phyloP scores from a whole-genome alignment of 805 yeast genomes.

The Ogataea trehalophila region DNA sequence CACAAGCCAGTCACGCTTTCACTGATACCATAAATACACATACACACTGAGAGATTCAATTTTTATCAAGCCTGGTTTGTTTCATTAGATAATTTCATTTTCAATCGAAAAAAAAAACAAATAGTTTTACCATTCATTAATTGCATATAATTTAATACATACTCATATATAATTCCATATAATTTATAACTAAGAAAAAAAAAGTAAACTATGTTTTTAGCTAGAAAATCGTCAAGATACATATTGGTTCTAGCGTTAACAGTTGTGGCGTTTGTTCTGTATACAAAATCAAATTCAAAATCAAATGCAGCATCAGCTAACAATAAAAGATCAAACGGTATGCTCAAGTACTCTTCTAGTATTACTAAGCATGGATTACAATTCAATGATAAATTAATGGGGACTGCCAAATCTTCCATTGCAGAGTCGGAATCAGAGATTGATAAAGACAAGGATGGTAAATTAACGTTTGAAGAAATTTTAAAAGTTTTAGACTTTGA shows the following conservation, averaged over 20 bases:
- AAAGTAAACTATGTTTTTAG: conserved; percentile 7
- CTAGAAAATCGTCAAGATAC: conserved; percentile 22
- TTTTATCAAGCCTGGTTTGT: no score
- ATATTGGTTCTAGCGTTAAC: conserved; percentile 11
- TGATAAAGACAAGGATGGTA: conserved; percentile 19
- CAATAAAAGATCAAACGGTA: conserved; percentile 9
- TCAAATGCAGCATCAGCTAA: conserved; percentile 1
- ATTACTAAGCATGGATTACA: conserved; percentile 23
- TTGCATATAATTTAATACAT: no score
- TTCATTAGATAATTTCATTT: no score
- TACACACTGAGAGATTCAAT: no score
- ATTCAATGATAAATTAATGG: conserved; percentile 27
- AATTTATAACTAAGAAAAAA: not conserved
- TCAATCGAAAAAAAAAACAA: no score
- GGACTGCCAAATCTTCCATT: conserved; percentile 12
- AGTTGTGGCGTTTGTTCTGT: conserved; percentile 5
- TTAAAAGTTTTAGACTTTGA: conserved; percentile 23
- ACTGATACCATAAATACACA: no score
- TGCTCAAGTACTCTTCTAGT: conserved; percentile 19
- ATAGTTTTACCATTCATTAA: no score
- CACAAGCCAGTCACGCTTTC: no score
- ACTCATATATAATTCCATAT: not conserved
- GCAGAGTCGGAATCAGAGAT: conserved; percentile 10
- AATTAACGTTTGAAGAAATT: conserved; percentile 24
- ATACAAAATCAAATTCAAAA: conserved; percentile 1